Base-by-base conservation (phyloP, 352 stramenopile genomes). In the Phytophthora quininea region DNA sequence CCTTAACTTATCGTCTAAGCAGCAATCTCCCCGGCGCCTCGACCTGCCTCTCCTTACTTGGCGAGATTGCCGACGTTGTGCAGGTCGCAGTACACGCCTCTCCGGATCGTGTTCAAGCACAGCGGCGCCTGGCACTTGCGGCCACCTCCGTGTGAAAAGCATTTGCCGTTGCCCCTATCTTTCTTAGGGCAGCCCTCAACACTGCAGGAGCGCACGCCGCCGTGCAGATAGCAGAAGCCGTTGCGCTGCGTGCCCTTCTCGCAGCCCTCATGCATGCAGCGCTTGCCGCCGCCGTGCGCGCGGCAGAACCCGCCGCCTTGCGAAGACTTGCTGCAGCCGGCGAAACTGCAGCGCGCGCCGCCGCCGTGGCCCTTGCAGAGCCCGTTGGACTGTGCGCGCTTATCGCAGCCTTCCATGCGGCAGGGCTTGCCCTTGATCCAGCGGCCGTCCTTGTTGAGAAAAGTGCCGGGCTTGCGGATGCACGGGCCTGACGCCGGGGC, bases 401-500 rank as follows among this genome's bases (percentile, higher is more conserved):
- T 92, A 55, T 92, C 84, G 53, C 86, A 93, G 15, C 73, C 73
- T 60, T 84, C 74, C 66, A 88, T 85, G 52, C 79, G 81, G 67
- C 86, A 94, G 8, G 82, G 84, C 67, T 94, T 94, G 72, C 86
- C 86, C 73, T 93, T 93, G 74, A 93, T 93, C 86, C 86, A 94
- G 2, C 86, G 86, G n/a, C 86, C 86, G 63, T 94, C 86, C 79
- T 94, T 94, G 72, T 94, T 94, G 10, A 94, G 72, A 69, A 94
- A 94, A n/a, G 86, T 94, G 31, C 86, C 86, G 3, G 86, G 84
- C 54, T 91, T 90, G 58, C 86, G 84, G 9, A 85, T 67, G 50
- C 79, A 84, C 32, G 82, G 73, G 37, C 75, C 69, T 14, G 50
- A 30, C 15, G 2, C 60, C 42, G 70, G 62, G 37, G 73, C 43